These are phyloP conservation scores for Angophora floribunda DNA, from an alignment of 345 rosid genomes.

Conservation along the genomic window DNA sequence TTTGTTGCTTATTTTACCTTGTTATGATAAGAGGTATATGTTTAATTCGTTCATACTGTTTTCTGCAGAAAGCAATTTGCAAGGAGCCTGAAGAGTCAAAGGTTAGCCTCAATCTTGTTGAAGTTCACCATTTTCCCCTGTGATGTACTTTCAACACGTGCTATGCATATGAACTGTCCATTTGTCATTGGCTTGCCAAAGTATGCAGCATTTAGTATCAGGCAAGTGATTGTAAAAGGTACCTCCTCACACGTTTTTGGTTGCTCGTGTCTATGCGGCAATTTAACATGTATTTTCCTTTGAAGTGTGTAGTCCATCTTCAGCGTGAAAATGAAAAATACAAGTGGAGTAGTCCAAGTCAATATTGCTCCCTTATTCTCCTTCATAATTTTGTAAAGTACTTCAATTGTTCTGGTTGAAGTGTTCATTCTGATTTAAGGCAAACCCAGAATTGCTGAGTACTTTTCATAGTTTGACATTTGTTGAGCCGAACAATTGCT, in stretches of 20 bases:
- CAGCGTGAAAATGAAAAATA: neutral
- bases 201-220: neutral
- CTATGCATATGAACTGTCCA: neutral
- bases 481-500: neutral
- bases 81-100: slow-evolving; percentile 77
- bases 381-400: neutral
- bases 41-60: neutral
- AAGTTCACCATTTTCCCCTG: neutral
- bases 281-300: neutral
- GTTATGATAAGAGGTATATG: neutral
- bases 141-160: neutral
- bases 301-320: neutral
- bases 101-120: slow-evolving; percentile 29
- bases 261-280: neutral
- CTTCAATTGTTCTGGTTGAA: neutral
- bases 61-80: slow-evolving; percentile 69
- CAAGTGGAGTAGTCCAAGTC: neutral
- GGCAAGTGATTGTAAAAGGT: neutral
- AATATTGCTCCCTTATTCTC: neutral
- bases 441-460: neutral
- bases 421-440: neutral
- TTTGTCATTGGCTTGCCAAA: neutral
- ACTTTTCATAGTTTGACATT: neutral
- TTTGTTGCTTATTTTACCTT: neutral
- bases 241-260: neutral